A percentile compares a stretch with the other conserved stretches of the same genome.
Conservation (phyloP, 202 grass and related monocot species). For the Hordeum pubiflorum region DNA sequence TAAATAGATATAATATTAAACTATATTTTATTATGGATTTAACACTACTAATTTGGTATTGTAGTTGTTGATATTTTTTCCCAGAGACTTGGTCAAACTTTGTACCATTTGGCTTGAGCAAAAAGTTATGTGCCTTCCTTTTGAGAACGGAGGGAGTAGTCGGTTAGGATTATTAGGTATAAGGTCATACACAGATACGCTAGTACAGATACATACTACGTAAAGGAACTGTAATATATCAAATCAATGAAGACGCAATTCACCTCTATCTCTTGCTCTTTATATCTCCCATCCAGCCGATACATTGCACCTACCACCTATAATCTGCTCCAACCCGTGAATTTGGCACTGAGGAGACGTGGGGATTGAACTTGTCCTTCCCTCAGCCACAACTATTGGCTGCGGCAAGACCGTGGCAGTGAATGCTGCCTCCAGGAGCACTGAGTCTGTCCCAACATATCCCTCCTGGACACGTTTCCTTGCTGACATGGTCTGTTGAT, state of each 20-base stretch:
- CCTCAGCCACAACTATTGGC: not conserved
- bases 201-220: not conserved
- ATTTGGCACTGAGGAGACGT: not conserved
- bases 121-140: no score
- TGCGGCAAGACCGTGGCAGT: not conserved
- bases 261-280: not conserved
- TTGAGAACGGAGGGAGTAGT: no score
- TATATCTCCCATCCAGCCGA: not conserved
- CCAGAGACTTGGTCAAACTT: no score
- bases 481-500: not conserved
- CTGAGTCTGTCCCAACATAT: not conserved
- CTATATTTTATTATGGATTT: no score
- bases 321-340: not conserved
- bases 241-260: not conserved
- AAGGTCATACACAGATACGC: not conserved
- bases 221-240: not conserved
- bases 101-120: no score
- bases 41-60: no score
- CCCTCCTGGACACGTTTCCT: not conserved
- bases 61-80: no score
- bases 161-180: not conserved
- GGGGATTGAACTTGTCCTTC: not conserved
- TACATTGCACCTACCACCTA: not conserved
- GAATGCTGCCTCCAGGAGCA: not conserved
- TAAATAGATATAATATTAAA: no score